phyloP scores from a whole-genome alignment of 805 yeast genomes.

The Scheffersomyces stipitis region DNA sequence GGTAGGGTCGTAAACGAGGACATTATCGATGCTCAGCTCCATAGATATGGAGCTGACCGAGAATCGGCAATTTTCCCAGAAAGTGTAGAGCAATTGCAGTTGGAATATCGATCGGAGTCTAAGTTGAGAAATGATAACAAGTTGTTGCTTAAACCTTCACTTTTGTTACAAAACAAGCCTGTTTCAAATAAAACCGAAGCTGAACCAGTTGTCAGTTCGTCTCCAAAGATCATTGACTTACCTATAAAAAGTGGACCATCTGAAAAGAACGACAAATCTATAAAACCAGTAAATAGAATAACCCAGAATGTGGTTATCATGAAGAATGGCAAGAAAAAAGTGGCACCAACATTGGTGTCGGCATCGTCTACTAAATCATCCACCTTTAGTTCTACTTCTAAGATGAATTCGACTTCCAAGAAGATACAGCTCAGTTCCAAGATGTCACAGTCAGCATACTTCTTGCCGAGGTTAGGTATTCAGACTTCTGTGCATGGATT shows the following conservation, averaged over 20 bases:
- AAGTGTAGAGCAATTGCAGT: slow-evolving; percentile 69
- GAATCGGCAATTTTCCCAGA: slow-evolving; percentile 87
- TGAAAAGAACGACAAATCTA: slow-evolving; percentile 3
- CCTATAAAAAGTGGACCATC: slow-evolving; percentile 2
- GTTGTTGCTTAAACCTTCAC: background rate
- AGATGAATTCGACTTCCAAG: slow-evolving; percentile 13
- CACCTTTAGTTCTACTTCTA: slow-evolving; percentile 12
- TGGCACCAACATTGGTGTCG: slow-evolving; percentile 67
- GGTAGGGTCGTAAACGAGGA: slow-evolving; percentile 65
- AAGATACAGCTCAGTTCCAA: slow-evolving; percentile 23
- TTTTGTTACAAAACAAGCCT: slow-evolving; percentile 26
- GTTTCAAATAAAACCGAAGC: slow-evolving; percentile 36
- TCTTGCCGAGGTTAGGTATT: slow-evolving; percentile 62
- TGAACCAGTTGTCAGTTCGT: slow-evolving; percentile 4
- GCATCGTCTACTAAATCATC: slow-evolving; percentile 25
- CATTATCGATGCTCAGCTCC: slow-evolving; percentile 65
- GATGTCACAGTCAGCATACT: slow-evolving; percentile 46
- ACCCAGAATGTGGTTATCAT: slow-evolving; percentile 58
- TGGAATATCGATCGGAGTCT: slow-evolving; percentile 65
- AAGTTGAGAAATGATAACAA: slow-evolving; percentile 6
- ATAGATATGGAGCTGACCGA: slow-evolving; percentile 84
- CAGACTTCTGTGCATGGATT: slow-evolving; percentile 64
- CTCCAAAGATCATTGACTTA: background rate
- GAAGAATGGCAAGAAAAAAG: slow-evolving; percentile 75
- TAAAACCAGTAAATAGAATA: slow-evolving; percentile 12